A percentile compares a stretch with the other conserved stretches of the same genome.
These are phyloP conservation scores for Vickermania ingenoplastis DNA, from an alignment of 208 protist genomes.

Conservation along the genomic window DNA sequence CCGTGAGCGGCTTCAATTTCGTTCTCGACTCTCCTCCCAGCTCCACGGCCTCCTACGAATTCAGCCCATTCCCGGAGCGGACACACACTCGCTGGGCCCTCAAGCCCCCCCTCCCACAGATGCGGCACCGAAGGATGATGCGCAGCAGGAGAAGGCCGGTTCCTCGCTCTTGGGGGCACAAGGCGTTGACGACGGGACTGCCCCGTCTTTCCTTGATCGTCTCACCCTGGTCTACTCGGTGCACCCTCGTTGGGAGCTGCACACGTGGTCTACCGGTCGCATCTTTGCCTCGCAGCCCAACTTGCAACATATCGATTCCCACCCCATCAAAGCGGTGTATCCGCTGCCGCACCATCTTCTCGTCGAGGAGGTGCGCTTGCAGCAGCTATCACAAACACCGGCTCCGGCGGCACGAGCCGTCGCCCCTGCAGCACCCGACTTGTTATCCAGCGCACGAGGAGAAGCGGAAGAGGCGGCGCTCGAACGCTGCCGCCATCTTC, in stretches of 20 bases:
- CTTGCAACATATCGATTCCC: conserved; percentile 38
- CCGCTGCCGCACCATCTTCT: too few species aligned
- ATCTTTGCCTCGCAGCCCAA: conserved; percentile 52
- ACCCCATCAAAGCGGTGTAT: not conserved
- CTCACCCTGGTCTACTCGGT: conserved; percentile 29
- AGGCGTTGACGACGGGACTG: too few species aligned
- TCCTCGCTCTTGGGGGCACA: too few species aligned
- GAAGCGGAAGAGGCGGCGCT: not conserved
- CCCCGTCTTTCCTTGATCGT: not conserved
- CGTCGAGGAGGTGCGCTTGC: too few species aligned
- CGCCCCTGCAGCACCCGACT: conserved; percentile 7
- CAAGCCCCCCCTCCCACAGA: too few species aligned
- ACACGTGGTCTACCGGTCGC: conserved; percentile 44
- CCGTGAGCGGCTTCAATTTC: conserved; percentile 24
- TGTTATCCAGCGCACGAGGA: not conserved
- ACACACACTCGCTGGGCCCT: too few species aligned
- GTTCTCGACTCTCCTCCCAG: conserved; percentile 12
- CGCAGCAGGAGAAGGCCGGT: too few species aligned
- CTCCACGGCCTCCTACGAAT: conserved; percentile 6
- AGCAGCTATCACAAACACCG: too few species aligned
- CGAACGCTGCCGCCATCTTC: conserved; percentile 1
- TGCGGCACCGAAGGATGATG: too few species aligned
- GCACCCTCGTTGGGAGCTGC: conserved; percentile 55
- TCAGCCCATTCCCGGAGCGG: not conserved
- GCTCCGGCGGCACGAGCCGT: conserved; percentile 25